Evolutionary conservation across 805 yeast species (phyloP).

Genomic region (Cyberlindnera xylosilytica): DNA sequence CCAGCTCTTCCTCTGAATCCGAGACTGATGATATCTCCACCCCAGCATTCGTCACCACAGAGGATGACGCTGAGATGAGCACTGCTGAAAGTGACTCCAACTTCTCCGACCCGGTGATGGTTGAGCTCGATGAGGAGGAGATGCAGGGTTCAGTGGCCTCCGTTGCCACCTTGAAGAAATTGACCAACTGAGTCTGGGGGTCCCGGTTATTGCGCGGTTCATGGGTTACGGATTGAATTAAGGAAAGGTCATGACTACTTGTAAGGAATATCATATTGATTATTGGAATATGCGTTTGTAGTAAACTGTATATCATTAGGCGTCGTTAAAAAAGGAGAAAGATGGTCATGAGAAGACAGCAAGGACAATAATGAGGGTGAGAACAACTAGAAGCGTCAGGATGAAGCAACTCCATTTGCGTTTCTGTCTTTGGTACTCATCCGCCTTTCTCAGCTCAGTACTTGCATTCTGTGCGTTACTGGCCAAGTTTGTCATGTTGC

Average conservation of each 20-base stretch:
- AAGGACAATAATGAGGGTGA: constrained; percentile 56
- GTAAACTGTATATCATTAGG: too few relatives aligned
- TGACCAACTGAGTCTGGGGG: too few relatives aligned
- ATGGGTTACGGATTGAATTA: too few relatives aligned
- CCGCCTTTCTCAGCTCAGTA: constrained; percentile 68
- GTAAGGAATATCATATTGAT: too few relatives aligned
- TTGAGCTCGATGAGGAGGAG: constrained; percentile 7
- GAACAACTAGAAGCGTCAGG: constrained; percentile 53
- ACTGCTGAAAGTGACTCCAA: constrained; percentile 9
- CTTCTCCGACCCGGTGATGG: constrained; percentile 8
- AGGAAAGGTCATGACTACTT: too few relatives aligned
- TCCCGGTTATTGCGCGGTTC: too few relatives aligned
- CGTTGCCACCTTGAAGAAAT: constrained; percentile 5
- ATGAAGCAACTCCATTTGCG: constrained; percentile 74
- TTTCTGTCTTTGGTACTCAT: constrained; percentile 65
- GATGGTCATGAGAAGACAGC: constrained; percentile 34
- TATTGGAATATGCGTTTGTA: too few relatives aligned
- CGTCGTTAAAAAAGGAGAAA: too few relatives aligned
- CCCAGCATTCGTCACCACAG: neutral
- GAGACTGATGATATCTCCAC: constrained; percentile 3
- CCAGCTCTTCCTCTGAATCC: neutral
- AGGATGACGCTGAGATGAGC: constrained; percentile 1
- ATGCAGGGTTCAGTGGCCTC: constrained; percentile 1
- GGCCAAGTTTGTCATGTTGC: constrained; percentile 62
- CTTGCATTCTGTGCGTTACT: constrained; percentile 68